A percentile compares a stretch with the other conserved stretches of the same genome.
These are phyloP conservation scores for Aspergillus olivimuriae DNA, from an alignment of 495 filamentous ascomycete genomes.

Conservation along the genomic window DNA sequence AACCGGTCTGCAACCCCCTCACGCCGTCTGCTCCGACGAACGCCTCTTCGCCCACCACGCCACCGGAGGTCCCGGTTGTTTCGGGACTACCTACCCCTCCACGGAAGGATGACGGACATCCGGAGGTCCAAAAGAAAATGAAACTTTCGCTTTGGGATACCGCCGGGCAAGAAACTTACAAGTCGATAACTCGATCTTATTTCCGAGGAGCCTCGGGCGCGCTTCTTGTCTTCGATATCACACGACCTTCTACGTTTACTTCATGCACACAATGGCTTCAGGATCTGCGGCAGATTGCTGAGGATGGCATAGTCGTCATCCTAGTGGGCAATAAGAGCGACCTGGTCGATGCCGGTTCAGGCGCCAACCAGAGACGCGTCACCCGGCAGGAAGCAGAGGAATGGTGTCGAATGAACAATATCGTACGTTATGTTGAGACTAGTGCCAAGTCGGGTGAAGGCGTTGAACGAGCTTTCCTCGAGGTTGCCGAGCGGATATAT, in stretches of 20 bases:
- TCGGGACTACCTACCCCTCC: conserved; percentile 35
- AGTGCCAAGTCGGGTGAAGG: conserved; percentile 88
- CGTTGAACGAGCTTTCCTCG: conserved; percentile 86
- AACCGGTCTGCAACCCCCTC: conserved; percentile 20
- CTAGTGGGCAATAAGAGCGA: conserved; percentile 94
- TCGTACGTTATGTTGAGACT: conserved; percentile 92
- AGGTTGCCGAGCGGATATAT: conserved; percentile 90
- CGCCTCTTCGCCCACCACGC: conserved; percentile 7
- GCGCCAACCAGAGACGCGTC: conserved; percentile 66
- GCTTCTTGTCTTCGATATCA: conserved; percentile 91
- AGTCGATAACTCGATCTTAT: conserved; percentile 89
- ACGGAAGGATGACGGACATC: conserved; percentile 16
- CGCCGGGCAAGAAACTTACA: conserved; percentile 94
- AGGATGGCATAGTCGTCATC: conserved; percentile 88
- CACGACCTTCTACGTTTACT: conserved; percentile 72
- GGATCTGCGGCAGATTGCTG: conserved; percentile 86
- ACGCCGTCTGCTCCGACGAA: conserved; percentile 2
- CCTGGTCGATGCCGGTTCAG: conserved; percentile 48
- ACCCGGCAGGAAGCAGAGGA: conserved; percentile 72
- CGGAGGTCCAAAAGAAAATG: conserved; percentile 63
- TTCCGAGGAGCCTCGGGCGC: conserved; percentile 91
- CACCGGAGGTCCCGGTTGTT: conserved; percentile 9
- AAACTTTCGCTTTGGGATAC: conserved; percentile 90
- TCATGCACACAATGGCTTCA: conserved; percentile 87
- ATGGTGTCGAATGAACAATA: conserved; percentile 76